phyloP scores from a whole-genome alignment of 2,329 filamentous ascomycete genomes.

The Aspergillus persii region DNA sequence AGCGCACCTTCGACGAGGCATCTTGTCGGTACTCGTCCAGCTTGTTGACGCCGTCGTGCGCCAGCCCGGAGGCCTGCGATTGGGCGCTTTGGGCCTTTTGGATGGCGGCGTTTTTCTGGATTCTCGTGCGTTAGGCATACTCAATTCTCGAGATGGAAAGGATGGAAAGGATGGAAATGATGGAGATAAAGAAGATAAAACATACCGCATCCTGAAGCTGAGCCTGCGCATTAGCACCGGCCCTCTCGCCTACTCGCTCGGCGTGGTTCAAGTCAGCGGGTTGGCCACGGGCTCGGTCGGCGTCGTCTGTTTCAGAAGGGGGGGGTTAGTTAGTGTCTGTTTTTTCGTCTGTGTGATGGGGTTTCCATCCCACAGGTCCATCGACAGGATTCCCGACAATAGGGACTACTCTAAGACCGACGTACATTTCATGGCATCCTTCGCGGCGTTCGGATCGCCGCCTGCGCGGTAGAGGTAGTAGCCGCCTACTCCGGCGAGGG shows the following conservation, averaged over 20 bases:
- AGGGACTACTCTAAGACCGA: slow-evolving; percentile 11
- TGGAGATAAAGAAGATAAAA: background rate
- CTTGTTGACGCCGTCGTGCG: slow-evolving; percentile 57
- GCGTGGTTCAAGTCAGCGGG: slow-evolving; percentile 63
- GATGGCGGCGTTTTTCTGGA: slow-evolving; percentile 57
- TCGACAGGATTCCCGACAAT: too few species aligned
- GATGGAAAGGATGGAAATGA: too few species aligned
- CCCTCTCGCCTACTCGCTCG: slow-evolving; percentile 63
- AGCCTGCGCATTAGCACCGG: slow-evolving; percentile 60
- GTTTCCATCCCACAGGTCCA: too few species aligned
- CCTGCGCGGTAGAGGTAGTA: slow-evolving; percentile 93
- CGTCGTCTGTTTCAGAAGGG: slow-evolving; percentile 61
- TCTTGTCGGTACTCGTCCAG: slow-evolving; percentile 66
- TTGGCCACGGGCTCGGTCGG: slow-evolving; percentile 65
- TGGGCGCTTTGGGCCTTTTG: slow-evolving; percentile 51
- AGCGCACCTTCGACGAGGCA: slow-evolving; percentile 49
- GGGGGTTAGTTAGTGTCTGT: too few species aligned
- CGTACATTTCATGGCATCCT: slow-evolving; percentile 82
- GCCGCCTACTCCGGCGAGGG: slow-evolving; percentile 65
- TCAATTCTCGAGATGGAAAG: too few species aligned
- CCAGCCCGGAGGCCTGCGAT: slow-evolving; percentile 59
- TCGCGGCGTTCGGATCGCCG: slow-evolving; percentile 75
- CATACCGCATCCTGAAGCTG: slow-evolving; percentile 70
- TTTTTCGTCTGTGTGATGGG: too few species aligned
- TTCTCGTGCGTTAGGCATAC: background rate